phyloP scores from a whole-genome alignment of 2,329 filamentous ascomycete genomes.

The Aspergillus thermomutatus region DNA sequence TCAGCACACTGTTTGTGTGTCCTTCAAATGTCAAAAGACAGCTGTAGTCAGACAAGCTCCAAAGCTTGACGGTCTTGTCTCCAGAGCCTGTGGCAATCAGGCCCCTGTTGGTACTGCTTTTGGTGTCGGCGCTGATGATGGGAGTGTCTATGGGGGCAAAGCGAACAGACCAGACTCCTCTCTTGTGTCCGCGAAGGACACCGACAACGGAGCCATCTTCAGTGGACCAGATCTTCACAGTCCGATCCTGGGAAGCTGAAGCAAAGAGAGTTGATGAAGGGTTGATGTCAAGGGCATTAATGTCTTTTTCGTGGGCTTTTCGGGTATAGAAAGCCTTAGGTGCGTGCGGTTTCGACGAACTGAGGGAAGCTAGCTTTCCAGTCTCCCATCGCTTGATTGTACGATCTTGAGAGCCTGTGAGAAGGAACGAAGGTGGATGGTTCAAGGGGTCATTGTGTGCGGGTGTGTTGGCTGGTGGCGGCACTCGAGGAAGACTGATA shows the following conservation, averaged over 20 bases:
- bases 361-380: conserved; percentile 55
- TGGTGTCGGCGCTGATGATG: conserved; percentile 68
- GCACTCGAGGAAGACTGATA: conserved; percentile 71
- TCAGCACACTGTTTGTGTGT: conserved; percentile 91
- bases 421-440: conserved; percentile 75
- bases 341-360: conserved; percentile 29
- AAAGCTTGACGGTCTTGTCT: conserved; percentile 93
- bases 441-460: conserved; percentile 71
- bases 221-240: conserved; percentile 93
- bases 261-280: conserved; percentile 76
- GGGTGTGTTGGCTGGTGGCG: conserved; percentile 65
- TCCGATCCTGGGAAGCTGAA: conserved; percentile 93
- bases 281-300: conserved; percentile 88
- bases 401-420: conserved; percentile 93
- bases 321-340: conserved; percentile 72
- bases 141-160: conserved; percentile 81
- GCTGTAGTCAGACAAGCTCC: conserved; percentile 88
- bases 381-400: conserved; percentile 95
- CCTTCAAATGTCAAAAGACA: conserved; percentile 94
- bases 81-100: conserved; percentile 86
- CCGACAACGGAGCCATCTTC: conserved; percentile 88
- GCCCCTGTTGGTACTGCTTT: conserved; percentile 70
- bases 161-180: conserved; percentile 92
- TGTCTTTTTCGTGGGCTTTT: conserved; percentile 97
- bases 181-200: conserved; percentile 85